These are phyloP conservation scores for Pistacia vera DNA, from an alignment of 345 rosid species.

Conservation along the genomic window DNA sequence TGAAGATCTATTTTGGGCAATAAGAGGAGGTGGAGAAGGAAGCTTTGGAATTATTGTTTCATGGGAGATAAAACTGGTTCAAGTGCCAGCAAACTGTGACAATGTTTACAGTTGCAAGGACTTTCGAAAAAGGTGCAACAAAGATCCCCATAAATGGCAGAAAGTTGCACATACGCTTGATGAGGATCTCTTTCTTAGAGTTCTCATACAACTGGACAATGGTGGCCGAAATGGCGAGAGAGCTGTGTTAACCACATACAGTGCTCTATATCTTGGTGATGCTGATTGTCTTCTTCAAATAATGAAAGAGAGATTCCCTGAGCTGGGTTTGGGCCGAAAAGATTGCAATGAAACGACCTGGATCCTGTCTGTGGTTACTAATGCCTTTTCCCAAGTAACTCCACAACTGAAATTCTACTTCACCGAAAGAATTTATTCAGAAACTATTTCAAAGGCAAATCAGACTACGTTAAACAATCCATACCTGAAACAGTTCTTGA, in stretches of 20 bases:
- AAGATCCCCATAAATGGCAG: slow-evolving; percentile 51
- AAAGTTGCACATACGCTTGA: slow-evolving; percentile 44
- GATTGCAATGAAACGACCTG: slow-evolving; percentile 62
- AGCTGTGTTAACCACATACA: slow-evolving; percentile 32
- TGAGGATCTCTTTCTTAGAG: slow-evolving; percentile 55
- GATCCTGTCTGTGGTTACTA: slow-evolving; percentile 55
- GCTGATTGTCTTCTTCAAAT: slow-evolving; percentile 34
- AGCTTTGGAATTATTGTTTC: slow-evolving; percentile 61
- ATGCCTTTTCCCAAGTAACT: slow-evolving; percentile 37
- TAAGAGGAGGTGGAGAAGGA: slow-evolving; percentile 12
- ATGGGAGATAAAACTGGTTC: slow-evolving; percentile 66
- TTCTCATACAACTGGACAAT: slow-evolving; percentile 27
- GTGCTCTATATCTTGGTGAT: slow-evolving; percentile 45
- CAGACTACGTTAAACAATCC: slow-evolving; percentile 47
- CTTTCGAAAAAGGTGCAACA: slow-evolving; percentile 43
- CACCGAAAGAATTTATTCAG: slow-evolving; percentile 50
- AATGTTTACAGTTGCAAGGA: slow-evolving; percentile 57
- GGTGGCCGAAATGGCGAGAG: slow-evolving; percentile 20
- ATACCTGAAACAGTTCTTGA: slow-evolving; percentile 40
- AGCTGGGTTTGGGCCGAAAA: slow-evolving; percentile 46
- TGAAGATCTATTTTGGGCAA: neutral
- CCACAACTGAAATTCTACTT: slow-evolving; percentile 51
- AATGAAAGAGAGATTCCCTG: slow-evolving; percentile 56
- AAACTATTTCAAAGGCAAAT: slow-evolving; percentile 58
- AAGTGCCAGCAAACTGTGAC: slow-evolving; percentile 59